Percentiles rank a stretch among this genome's conserved stretches.
Evolutionary conservation across 2,329 filamentous ascomycete species (phyloP).

Genomic region (Parastagonospora nodorum): DNA sequence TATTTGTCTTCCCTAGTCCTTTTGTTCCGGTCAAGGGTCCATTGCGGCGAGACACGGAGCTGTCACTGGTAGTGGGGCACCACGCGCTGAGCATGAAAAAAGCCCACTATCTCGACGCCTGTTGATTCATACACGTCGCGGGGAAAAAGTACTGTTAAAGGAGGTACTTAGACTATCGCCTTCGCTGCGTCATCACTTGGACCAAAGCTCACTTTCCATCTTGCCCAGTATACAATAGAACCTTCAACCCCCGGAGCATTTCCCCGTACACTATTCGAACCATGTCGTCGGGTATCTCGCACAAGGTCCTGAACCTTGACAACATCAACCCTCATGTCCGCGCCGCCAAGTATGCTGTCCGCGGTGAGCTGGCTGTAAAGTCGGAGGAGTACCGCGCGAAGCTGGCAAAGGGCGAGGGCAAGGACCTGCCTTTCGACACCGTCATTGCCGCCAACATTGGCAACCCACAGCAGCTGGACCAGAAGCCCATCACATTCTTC

Average conservation of each 20-base stretch:
- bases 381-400: constrained; percentile 86
- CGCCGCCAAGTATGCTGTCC: constrained; percentile 92
- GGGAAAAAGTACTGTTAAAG: constrained; percentile 12
- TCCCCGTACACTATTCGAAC: constrained; percentile 22
- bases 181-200: constrained; percentile 14
- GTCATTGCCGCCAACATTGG: constrained; percentile 98
- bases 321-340: constrained; percentile 93
- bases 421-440: constrained; percentile 78
- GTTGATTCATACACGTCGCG: constrained; percentile 18
- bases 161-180: constrained; percentile 4
- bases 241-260: constrained; percentile 6
- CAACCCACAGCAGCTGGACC: constrained; percentile 97
- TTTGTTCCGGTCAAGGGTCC: constrained; percentile 3
- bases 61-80: constrained; percentile 32
- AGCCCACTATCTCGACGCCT: constrained; percentile 15
- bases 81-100: constrained; percentile 33
- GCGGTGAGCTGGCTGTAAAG: constrained; percentile 91
- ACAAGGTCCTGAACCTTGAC: constrained; percentile 67
- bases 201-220: constrained; percentile 15
- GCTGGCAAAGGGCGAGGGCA: constrained; percentile 65
- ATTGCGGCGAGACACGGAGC: constrained; percentile 19
- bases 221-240: constrained; percentile 12
- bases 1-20: constrained; percentile 27
- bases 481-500: constrained; percentile 99
- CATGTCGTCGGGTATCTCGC: constrained; percentile 50